Evolutionary conservation across 2,329 filamentous ascomycete species (phyloP), one percentile per base, ranked within the genome.

Genomic region (Exophiala lecanii-corni): DNA sequence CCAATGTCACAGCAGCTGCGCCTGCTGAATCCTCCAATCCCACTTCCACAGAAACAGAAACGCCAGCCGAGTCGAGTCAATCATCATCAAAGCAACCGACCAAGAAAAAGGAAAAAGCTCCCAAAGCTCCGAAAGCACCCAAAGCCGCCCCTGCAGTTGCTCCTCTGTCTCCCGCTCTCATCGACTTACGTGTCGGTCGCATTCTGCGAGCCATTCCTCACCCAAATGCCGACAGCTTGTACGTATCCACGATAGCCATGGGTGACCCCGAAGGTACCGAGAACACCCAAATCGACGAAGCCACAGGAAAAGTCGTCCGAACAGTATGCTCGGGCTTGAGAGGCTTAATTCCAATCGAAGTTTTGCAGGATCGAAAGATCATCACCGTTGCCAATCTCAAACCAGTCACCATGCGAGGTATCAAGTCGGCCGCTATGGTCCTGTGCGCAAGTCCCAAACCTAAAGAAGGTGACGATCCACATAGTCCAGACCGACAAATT

Each of bases 261-360:
- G 92, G 92, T 53, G 92, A 98, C 67, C 75, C 84, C 47, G 76
- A 87, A 4, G 87, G 86, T 51, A 81, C 82, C 32, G 86, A 95
- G 34, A 91, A 97, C 70, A 96, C 91, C 28, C 78, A 81, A 57
- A 45, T 67, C 43, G 68, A 72, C 41, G 88, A 95, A 70, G 86
- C 86, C 66, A 89, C 95, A 61, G 89, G 89, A 49, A 87, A 95
- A 70, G 75, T 91, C 32, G 88, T 89, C 58, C 86, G 92, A 35
- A 98, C 91, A 12, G 91, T 98, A 36, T 98, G 92, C 78, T 97
- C 92, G 2, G 92, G 92, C 19, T 78, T 98, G 53, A 96, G 95
- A 66, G 92, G 92, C 5, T 79, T 96, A 20, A 72, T 98, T 1
- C 92, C 92, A 1, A 76, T 98, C 35, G 88, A 87, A 66, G 88